Conservation (phyloP, 2,329 filamentous ascomycete species). For the Pestalotiopsis sp. region DNA sequence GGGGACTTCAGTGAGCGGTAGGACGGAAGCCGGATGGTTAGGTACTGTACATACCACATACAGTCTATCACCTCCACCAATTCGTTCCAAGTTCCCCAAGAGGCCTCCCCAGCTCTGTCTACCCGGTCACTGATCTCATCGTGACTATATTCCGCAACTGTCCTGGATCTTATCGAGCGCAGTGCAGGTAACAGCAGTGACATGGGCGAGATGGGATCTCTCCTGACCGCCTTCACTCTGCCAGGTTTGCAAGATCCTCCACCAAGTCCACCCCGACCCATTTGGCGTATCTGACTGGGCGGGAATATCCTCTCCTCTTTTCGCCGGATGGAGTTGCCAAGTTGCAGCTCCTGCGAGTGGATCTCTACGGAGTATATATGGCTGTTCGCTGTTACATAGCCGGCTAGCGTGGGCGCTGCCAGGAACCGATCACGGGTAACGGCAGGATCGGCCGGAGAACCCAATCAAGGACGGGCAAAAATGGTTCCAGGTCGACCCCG, state of each 20-base stretch:
- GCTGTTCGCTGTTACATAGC: not conserved
- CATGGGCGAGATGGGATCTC: not conserved
- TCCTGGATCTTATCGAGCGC: not conserved
- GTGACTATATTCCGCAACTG: not conserved
- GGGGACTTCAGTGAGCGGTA: not conserved
- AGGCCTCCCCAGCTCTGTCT: not conserved
- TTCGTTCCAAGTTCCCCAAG: not conserved
- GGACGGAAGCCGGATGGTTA: not conserved
- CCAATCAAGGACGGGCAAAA: not conserved
- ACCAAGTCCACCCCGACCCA: not conserved
- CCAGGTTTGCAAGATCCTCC: not conserved
- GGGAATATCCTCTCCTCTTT: not conserved
- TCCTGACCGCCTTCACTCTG: not conserved
- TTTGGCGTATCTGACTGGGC: not conserved
- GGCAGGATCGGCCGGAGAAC: not conserved
- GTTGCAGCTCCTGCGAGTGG: not conserved
- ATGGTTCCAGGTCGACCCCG: not conserved
- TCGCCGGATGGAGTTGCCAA: not conserved
- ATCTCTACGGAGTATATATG: not conserved
- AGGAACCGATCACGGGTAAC: slow-evolving; percentile 7
- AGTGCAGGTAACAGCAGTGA: not conserved
- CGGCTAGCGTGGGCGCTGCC: not conserved
- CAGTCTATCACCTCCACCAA: not conserved
- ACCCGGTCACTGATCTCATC: not conserved
- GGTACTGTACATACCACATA: not conserved